These are phyloP conservation scores for Colletotrichum lentis DNA, from an alignment of 2,329 filamentous ascomycete species.

Conservation along the genomic window DNA sequence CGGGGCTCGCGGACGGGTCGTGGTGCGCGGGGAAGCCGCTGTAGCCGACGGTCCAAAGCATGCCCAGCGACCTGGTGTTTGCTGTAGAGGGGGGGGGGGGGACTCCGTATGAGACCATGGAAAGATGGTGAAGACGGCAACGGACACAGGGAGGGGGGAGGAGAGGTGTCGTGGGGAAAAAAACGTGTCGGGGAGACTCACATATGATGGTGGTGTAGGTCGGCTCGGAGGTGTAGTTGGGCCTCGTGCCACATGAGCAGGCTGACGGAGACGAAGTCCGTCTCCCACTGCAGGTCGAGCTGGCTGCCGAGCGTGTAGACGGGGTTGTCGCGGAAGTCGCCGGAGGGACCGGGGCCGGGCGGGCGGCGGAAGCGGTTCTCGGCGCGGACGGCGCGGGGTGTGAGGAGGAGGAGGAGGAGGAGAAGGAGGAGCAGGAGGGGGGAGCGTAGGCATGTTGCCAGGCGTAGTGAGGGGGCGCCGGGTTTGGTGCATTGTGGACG, in stretches of 20 bases:
- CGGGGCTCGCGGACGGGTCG: neutral
- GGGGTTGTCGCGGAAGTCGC: constrained; percentile 8
- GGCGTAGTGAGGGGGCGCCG: neutral
- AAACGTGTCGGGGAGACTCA: neutral
- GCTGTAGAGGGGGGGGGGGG: neutral
- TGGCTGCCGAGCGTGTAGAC: neutral
- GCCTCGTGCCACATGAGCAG: neutral
- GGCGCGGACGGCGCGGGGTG: neutral
- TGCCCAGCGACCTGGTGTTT: neutral
- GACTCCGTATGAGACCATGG: neutral
- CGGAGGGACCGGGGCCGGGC: neutral
- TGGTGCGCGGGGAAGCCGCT: neutral
- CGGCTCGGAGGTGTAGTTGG: neutral
- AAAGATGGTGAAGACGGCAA: too few species aligned
- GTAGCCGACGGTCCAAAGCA: constrained; percentile 6
- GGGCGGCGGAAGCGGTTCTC: constrained; percentile 5
- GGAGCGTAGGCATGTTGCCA: too few species aligned
- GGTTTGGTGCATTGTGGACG: neutral
- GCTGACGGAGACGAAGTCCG: neutral
- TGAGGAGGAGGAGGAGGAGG: neutral
- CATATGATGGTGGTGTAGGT: neutral
- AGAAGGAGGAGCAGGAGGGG: too few species aligned
- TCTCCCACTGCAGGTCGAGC: neutral
- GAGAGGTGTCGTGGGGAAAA: too few species aligned
- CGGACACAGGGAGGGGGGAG: too few species aligned